Conservation (phyloP, 805 yeast genomes). For the Cyberlindnera maritima region DNA sequence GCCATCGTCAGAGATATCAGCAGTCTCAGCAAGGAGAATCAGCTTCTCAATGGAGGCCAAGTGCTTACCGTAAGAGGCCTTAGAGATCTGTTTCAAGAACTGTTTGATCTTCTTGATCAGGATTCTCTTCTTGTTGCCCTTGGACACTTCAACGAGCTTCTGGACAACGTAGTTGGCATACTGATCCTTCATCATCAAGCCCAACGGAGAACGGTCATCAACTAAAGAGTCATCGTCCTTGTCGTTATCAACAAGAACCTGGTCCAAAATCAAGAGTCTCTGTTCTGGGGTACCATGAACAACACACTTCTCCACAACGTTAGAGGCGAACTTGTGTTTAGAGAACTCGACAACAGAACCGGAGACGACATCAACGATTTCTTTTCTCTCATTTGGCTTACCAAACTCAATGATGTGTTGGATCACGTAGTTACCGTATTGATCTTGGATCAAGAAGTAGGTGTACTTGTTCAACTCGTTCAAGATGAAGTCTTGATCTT, state of each 20-base stretch:
- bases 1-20: constrained; percentile 25
- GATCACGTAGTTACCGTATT: constrained; percentile 96
- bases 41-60: constrained; percentile 74
- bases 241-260: constrained; percentile 56
- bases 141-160: constrained; percentile 81
- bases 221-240: constrained; percentile 38
- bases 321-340: constrained; percentile 96
- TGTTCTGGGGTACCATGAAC: constrained; percentile 65
- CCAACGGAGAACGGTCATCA: constrained; percentile 67
- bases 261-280: constrained; percentile 58
- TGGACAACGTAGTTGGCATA: constrained; percentile 97
- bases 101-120: constrained; percentile 76
- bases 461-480: constrained; percentile 70
- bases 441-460: constrained; percentile 83
- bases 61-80: constrained; percentile 74
- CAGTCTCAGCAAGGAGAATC: constrained; percentile 27
- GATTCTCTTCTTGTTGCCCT: constrained; percentile 62
- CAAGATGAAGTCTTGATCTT: constrained; percentile 66
- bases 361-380: constrained; percentile 64
- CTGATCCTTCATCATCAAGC: constrained; percentile 95
- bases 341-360: constrained; percentile 77
- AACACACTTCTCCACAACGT: constrained; percentile 94
- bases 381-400: constrained; percentile 53
- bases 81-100: constrained; percentile 70
- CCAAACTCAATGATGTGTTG: constrained; percentile 93